phyloP scores from a whole-genome alignment of 345 rosid genomes.

The Turnera subulata region DNA sequence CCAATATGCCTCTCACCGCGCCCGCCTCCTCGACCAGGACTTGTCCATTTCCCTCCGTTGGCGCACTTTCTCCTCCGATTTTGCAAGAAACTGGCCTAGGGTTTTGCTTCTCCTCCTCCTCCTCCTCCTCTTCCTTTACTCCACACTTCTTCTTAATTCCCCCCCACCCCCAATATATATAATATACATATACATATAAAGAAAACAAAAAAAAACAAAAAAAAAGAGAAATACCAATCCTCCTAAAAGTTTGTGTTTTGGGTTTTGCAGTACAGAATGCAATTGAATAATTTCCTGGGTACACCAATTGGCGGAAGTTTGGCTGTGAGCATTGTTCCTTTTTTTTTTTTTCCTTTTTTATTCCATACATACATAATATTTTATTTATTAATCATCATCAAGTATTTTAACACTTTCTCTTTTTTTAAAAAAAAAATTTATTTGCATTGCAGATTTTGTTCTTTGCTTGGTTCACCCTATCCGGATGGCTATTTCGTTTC shows the following conservation, averaged over 20 bases:
- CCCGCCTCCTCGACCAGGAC: conserved; percentile 78
- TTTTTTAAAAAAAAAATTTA: too few species aligned
- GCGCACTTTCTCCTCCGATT: conserved; percentile 61
- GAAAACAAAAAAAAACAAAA: too few species aligned
- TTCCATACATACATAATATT: too few species aligned
- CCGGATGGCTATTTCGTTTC: conserved; percentile 92
- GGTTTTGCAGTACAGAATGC: conserved; percentile 79
- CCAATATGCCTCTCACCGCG: conserved; percentile 53
- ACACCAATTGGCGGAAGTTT: conserved; percentile 76
- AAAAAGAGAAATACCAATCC: too few species aligned
- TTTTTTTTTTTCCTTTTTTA: not conserved
- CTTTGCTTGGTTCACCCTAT: conserved; percentile 89
- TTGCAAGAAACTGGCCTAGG: conserved; percentile 77
- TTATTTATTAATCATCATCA: too few species aligned
- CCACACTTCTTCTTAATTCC: not conserved
- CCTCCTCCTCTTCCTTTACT: too few species aligned
- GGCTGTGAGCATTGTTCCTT: conserved; percentile 49
- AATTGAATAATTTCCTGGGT: conserved; percentile 55
- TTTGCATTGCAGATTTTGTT: conserved; percentile 54
- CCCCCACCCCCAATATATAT: too few species aligned
- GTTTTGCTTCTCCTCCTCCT: conserved; percentile 33
- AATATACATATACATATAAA: too few species aligned
- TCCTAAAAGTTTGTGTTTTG: conserved; percentile 10
- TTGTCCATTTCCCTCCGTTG: conserved; percentile 57
- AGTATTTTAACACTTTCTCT: not conserved